Conservation (phyloP, 805 yeast genomes). For the Candida chauliodis region DNA sequence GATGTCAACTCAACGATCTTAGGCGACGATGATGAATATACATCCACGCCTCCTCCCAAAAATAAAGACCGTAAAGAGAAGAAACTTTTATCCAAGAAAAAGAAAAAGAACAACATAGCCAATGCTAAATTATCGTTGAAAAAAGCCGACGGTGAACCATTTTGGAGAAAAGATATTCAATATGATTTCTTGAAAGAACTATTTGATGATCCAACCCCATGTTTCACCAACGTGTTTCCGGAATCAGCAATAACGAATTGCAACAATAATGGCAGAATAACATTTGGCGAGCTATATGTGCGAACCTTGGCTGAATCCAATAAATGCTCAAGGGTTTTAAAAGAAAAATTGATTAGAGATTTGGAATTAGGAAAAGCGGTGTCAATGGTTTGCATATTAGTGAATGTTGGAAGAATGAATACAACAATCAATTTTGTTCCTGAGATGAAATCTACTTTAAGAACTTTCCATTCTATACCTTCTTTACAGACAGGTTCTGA, state of each 20-base stretch:
- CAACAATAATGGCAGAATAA: constrained; percentile 44
- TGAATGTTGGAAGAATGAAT: constrained; percentile 89
- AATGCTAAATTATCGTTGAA: constrained; percentile 44
- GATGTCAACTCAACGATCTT: constrained; percentile 12
- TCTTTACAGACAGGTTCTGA: constrained; percentile 70
- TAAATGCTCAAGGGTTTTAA: constrained; percentile 77
- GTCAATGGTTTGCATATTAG: constrained; percentile 78
- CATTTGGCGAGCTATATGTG: constrained; percentile 82
- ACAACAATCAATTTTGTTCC: constrained; percentile 93
- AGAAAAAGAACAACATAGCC: constrained; percentile 23
- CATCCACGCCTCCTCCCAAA: constrained; percentile 7
- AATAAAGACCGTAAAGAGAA: not conserved
- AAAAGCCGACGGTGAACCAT: constrained; percentile 88
- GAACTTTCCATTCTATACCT: constrained; percentile 94
- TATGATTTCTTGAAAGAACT: constrained; percentile 67
- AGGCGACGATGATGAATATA: constrained; percentile 13
- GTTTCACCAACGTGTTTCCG: constrained; percentile 64
- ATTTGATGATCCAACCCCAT: constrained; percentile 58
- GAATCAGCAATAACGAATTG: constrained; percentile 35
- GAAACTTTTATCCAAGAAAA: not conserved
- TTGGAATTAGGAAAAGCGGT: constrained; percentile 64
- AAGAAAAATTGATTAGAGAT: constrained; percentile 69
- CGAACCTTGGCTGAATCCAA: constrained; percentile 77
- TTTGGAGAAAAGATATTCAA: constrained; percentile 85
- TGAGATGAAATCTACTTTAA: constrained; percentile 88